Percentiles rank a stretch among this genome's conserved stretches.
phyloP scores from a whole-genome alignment of 1,284 basidiomycete species.

The Leucoagaricus sp. region DNA sequence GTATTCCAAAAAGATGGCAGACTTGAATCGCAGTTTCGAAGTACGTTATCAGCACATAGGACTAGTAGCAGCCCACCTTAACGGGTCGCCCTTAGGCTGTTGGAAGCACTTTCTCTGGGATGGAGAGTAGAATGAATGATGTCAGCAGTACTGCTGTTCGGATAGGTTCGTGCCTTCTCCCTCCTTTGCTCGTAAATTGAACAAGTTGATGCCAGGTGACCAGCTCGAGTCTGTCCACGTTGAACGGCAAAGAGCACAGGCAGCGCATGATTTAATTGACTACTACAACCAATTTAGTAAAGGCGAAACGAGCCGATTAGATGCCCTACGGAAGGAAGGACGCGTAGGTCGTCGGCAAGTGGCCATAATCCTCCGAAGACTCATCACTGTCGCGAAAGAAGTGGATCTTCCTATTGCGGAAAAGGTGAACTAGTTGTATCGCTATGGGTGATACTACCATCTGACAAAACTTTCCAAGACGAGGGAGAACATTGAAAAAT shows the following conservation, averaged over 20 bases:
- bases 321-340: slow-evolving; percentile 84
- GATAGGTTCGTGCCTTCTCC: slow-evolving; percentile 67
- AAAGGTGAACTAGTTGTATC: slow-evolving; percentile 48
- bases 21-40: slow-evolving; percentile 92
- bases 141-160: slow-evolving; percentile 94
- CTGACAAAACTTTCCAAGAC: slow-evolving; percentile 46
- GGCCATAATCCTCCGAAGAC: slow-evolving; percentile 85
- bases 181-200: slow-evolving; percentile 7
- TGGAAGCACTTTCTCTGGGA: slow-evolving; percentile 78
- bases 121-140: slow-evolving; percentile 90
- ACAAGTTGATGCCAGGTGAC: slow-evolving; percentile 60
- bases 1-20: slow-evolving; percentile 91
- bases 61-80: slow-evolving; percentile 4
- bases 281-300: slow-evolving; percentile 94
- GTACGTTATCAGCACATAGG: slow-evolving; percentile 41
- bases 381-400: slow-evolving; percentile 90
- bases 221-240: slow-evolving; percentile 96
- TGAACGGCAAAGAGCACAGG: slow-evolving; percentile 90
- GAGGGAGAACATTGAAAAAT: slow-evolving; percentile 88
- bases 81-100: slow-evolving; percentile 57
- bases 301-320: slow-evolving; percentile 79
- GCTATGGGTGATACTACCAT: neutral
- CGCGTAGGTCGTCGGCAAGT: slow-evolving; percentile 87
- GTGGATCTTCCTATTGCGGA: slow-evolving; percentile 84
- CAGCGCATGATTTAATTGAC: slow-evolving; percentile 92